Percentiles rank a stretch among this genome's conserved stretches.
Conservation (phyloP, 2,329 filamentous ascomycete species). For the Chrysoporthe austroafricana region DNA sequence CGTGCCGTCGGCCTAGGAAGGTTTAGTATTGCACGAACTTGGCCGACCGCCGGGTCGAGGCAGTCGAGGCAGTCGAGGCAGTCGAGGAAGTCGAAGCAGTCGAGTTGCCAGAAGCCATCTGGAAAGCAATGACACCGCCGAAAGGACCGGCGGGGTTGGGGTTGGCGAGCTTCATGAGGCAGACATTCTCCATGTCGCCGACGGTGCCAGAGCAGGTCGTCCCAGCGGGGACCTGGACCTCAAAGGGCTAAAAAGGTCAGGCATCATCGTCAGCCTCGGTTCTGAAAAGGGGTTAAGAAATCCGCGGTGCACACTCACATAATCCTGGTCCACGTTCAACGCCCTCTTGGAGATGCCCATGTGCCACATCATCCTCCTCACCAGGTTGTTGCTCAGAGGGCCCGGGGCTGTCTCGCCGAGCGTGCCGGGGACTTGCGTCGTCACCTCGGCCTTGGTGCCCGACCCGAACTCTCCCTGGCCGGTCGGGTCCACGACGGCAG, state of each 20-base stretch:
- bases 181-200: conserved; percentile 26
- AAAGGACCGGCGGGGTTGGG: conserved; percentile 30
- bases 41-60: neutral
- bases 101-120: conserved; percentile 26
- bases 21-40: conserved; percentile 4
- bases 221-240: conserved; percentile 30
- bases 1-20: neutral
- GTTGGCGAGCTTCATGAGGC: conserved; percentile 33
- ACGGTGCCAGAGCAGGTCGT: conserved; percentile 30
- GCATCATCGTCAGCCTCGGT: neutral
- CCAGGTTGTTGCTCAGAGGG: conserved; percentile 19
- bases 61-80: neutral
- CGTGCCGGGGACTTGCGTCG: conserved; percentile 27
- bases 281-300: no score
- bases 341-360: conserved; percentile 27
- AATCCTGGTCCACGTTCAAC: conserved; percentile 28
- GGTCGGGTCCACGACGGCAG: conserved; percentile 29
- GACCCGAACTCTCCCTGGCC: conserved; percentile 29
- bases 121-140: conserved; percentile 32
- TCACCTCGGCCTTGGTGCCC: conserved; percentile 25
- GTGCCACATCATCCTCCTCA: conserved; percentile 23
- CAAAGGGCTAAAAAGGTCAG: conserved; percentile 19
- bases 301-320: conserved; percentile 22
- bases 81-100: neutral
- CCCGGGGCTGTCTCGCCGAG: conserved; percentile 25